These are phyloP conservation scores for Yarrowia yakushimensis DNA, from an alignment of 805 yeast species.

Conservation along the genomic window DNA sequence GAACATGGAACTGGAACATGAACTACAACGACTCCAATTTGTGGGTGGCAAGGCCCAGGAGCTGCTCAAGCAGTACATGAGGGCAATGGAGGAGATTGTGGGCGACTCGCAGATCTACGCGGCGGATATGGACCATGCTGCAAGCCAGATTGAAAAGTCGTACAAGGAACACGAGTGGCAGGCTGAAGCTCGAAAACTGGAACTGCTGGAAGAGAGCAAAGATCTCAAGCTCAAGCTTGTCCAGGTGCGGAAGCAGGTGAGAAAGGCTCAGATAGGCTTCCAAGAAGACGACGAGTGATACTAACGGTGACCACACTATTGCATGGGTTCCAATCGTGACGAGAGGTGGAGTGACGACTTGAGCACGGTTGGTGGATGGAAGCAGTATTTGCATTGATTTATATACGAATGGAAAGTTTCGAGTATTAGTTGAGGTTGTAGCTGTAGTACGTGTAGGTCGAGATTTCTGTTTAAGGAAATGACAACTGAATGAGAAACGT, in stretches of 20 bases:
- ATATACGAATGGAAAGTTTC: neutral
- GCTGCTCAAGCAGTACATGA: conserved; percentile 10
- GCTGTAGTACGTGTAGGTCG: no score
- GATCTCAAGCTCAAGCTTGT: neutral
- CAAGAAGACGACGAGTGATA: conserved; percentile 1
- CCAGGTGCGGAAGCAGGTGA: neutral
- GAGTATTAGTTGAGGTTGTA: no score
- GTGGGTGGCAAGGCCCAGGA: conserved; percentile 13
- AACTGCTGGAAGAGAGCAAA: neutral
- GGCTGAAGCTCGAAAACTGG: neutral
- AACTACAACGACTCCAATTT: conserved; percentile 11
- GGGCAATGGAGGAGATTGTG: conserved; percentile 13
- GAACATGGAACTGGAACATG: neutral
- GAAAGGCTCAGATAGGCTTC: neutral
- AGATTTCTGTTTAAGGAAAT: no score
- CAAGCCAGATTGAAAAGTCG: neutral
- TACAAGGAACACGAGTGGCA: conserved; percentile 8
- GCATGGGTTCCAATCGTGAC: neutral
- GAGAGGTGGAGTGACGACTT: neutral
- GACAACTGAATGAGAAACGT: no score
- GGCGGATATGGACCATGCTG: conserved; percentile 3
- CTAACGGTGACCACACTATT: neutral
- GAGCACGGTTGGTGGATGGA: neutral
- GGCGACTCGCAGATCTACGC: conserved; percentile 3
- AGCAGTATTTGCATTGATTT: neutral